phyloP scores from a whole-genome alignment of 2,329 filamentous ascomycete species.

The Penicillium hordei region DNA sequence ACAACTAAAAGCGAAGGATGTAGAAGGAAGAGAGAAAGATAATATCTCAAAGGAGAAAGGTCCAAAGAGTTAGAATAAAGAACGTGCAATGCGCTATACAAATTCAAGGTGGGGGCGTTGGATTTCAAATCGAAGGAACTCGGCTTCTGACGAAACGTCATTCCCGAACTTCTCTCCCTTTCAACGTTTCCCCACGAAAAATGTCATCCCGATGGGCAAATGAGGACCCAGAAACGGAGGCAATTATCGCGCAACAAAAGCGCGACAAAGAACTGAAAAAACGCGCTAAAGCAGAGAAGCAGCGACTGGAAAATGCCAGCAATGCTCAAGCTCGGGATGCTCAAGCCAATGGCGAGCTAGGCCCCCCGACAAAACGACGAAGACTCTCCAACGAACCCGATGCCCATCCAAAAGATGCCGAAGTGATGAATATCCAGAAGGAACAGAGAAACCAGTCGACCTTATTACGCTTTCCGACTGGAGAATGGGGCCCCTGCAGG shows the following conservation, averaged over 20 bases:
- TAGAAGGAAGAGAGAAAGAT: not conserved
- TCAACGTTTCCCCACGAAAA: slow-evolving; percentile 9
- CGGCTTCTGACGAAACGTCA: slow-evolving; percentile 26
- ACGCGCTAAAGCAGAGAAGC: slow-evolving; percentile 77
- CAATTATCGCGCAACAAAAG: slow-evolving; percentile 67
- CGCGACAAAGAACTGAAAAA: slow-evolving; percentile 88
- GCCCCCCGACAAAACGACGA: slow-evolving; percentile 58
- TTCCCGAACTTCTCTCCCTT: slow-evolving; percentile 16
- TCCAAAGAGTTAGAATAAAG: not conserved
- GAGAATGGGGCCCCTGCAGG: slow-evolving; percentile 68
- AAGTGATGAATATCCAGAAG: slow-evolving; percentile 17
- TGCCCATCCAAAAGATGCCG: slow-evolving; percentile 26
- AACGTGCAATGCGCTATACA: not conserved
- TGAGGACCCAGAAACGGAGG: slow-evolving; percentile 74
- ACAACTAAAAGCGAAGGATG: not conserved
- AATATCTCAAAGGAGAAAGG: not conserved
- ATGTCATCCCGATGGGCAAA: slow-evolving; percentile 87
- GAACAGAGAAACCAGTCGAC: slow-evolving; percentile 47
- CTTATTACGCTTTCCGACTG: slow-evolving; percentile 69
- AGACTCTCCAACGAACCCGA: slow-evolving; percentile 58
- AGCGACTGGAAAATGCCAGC: slow-evolving; percentile 59
- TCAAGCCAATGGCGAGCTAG: slow-evolving; percentile 31
- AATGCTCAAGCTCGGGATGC: slow-evolving; percentile 39
- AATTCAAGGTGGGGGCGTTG: slow-evolving; percentile 24
- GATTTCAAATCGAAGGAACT: slow-evolving; percentile 37